phyloP scores from a whole-genome alignment of 2,329 filamentous ascomycete species.

The Pestalotiopsis fici region DNA sequence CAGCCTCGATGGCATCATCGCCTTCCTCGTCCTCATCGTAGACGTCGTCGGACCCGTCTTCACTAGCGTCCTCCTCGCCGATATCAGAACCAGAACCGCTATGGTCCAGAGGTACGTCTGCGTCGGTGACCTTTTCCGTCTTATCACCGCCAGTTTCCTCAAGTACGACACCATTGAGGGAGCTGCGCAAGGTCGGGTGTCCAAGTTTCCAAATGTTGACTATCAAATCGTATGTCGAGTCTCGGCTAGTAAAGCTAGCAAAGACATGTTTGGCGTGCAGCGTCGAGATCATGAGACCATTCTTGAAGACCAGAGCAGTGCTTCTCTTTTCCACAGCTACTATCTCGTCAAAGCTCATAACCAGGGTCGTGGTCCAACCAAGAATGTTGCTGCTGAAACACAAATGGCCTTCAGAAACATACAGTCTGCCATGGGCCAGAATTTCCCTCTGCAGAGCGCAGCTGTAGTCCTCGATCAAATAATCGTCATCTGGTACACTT shows the following conservation, averaged over 20 bases:
- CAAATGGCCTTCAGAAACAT: slow-evolving; percentile 94
- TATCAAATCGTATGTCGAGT: slow-evolving; percentile 95
- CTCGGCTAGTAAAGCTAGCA: slow-evolving; percentile 89
- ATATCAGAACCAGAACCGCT: slow-evolving; percentile 61
- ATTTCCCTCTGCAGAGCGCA: slow-evolving; percentile 96
- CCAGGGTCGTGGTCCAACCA: slow-evolving; percentile 94
- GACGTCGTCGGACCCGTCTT: slow-evolving; percentile 73
- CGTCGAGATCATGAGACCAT: slow-evolving; percentile 95
- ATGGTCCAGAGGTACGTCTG: slow-evolving; percentile 44
- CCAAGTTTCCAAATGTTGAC: slow-evolving; percentile 98
- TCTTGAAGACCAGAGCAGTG: slow-evolving; percentile 93
- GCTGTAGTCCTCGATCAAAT: slow-evolving; percentile 97
- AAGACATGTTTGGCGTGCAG: slow-evolving; percentile 95
- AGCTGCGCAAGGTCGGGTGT: slow-evolving; percentile 88
- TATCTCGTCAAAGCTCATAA: slow-evolving; percentile 98
- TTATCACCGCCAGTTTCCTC: slow-evolving; percentile 85
- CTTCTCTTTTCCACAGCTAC: slow-evolving; percentile 96
- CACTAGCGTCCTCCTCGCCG: slow-evolving; percentile 45
- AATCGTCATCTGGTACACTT: slow-evolving; percentile 96
- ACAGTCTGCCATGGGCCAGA: slow-evolving; percentile 87
- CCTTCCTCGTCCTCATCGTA: slow-evolving; percentile 81
- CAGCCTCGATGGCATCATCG: slow-evolving; percentile 51
- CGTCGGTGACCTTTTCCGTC: slow-evolving; percentile 76
- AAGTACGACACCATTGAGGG: slow-evolving; percentile 82
- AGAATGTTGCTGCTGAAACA: slow-evolving; percentile 99